Evolutionary conservation across 139 green algal species (phyloP).

Genomic region (Trebouxia sp.): DNA sequence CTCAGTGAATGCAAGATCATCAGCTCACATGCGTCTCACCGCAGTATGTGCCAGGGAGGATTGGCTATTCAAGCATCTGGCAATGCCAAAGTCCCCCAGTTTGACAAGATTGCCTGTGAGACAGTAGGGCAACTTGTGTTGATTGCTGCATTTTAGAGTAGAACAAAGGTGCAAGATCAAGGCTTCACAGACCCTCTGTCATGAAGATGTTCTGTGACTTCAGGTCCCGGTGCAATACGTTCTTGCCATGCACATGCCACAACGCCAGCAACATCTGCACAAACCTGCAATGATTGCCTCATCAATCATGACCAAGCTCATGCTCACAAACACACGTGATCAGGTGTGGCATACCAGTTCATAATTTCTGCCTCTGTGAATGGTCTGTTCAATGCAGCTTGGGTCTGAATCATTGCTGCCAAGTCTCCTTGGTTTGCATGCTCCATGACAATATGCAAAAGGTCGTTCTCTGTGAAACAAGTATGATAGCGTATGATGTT

Average conservation of each 20-base stretch:
- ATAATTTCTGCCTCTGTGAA: slow-evolving; percentile 41
- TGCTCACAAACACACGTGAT: slow-evolving; percentile 27
- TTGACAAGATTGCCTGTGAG: slow-evolving; percentile 67
- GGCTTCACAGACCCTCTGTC: slow-evolving; percentile 20
- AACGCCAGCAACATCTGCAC: slow-evolving; percentile 83
- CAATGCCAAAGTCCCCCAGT: slow-evolving; percentile 82
- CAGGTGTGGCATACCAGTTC: slow-evolving; percentile 35
- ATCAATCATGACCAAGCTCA: slow-evolving; percentile 64
- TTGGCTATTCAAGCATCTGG: slow-evolving; percentile 8
- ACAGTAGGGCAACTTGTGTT: slow-evolving; percentile 35
- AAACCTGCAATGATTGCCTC: slow-evolving; percentile 59
- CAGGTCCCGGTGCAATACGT: slow-evolving; percentile 62
- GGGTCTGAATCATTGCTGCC: slow-evolving; percentile 43
- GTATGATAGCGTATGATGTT: slow-evolving; percentile 60
- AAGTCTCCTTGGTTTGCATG: slow-evolving; percentile 58
- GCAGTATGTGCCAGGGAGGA: slow-evolving; percentile 16
- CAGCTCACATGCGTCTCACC: slow-evolving; percentile 37
- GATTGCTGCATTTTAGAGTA: not conserved
- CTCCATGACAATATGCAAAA: slow-evolving; percentile 78
- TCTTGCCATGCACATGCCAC: slow-evolving; percentile 83
- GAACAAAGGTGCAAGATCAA: not conserved
- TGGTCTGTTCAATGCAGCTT: slow-evolving; percentile 41
- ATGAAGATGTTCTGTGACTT: slow-evolving; percentile 81
- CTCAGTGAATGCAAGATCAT: no score
- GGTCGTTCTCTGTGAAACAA: slow-evolving; percentile 58